These are phyloP conservation scores for Mortierella sp. DNA, from an alignment of 371 early-diverging fungal species.

Conservation along the genomic window DNA sequence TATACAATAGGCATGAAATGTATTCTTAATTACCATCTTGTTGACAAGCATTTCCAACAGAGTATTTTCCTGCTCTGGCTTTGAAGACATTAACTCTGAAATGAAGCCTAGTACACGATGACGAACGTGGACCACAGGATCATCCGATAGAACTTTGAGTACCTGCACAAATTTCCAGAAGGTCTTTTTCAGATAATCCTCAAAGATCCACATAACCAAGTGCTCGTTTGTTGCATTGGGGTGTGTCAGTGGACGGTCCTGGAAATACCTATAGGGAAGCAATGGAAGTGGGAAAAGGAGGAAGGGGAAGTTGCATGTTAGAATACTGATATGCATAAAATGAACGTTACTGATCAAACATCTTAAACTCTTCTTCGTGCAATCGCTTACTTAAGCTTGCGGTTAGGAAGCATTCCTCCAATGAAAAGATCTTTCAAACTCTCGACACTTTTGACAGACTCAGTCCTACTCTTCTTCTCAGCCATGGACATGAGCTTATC, in stretches of 20 bases:
- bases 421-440: conserved; percentile 92
- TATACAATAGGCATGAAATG: not conserved
- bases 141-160: conserved; percentile 84
- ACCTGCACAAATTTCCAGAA: conserved; percentile 90
- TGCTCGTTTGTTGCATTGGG: conserved; percentile 75
- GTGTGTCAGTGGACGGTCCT: conserved; percentile 83
- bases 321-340: not conserved
- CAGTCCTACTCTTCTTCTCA: conserved; percentile 89
- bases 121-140: conserved; percentile 86
- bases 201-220: conserved; percentile 91
- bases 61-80: conserved; percentile 97
- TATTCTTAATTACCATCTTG: conserved; percentile 72
- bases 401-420: conserved; percentile 79
- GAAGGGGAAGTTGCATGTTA: not conserved
- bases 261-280: conserved; percentile 72
- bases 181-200: conserved; percentile 90
- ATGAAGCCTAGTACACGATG: conserved; percentile 82
- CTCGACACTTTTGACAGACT: conserved; percentile 86
- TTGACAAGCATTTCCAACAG: conserved; percentile 91
- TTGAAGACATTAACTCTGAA: conserved; percentile 80
- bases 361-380: not conserved
- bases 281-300: not conserved
- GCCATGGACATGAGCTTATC: conserved; percentile 90
- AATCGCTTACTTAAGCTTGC: conserved; percentile 77
- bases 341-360: not conserved